phyloP scores from a whole-genome alignment of 768 basidiomycete species.

The Pisolithus marmoratus region DNA sequence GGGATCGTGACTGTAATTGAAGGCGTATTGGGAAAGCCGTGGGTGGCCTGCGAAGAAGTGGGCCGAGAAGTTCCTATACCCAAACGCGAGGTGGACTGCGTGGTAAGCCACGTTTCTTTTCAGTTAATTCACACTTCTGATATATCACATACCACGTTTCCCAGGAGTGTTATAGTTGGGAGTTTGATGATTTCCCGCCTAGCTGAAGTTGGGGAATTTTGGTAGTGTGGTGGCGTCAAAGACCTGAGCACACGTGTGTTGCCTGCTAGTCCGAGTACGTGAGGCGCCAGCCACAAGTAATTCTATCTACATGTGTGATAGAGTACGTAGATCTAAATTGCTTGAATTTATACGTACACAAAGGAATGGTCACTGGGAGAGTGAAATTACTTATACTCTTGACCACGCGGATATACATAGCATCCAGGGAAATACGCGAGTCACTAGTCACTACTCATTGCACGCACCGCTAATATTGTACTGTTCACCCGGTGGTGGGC shows the following conservation, averaged over 20 bases:
- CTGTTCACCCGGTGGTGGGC: too few species aligned
- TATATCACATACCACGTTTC: not conserved
- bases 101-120: conserved; percentile 44
- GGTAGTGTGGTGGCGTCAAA: not conserved
- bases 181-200: conserved; percentile 46
- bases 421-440: too few species aligned
- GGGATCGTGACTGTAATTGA: conserved; percentile 78
- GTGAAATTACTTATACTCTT: too few species aligned
- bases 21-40: conserved; percentile 60
- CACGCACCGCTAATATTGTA: too few species aligned
- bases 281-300: too few species aligned
- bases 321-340: too few species aligned
- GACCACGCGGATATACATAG: too few species aligned
- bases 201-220: not conserved
- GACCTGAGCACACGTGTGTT: not conserved
- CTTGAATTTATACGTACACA: too few species aligned
- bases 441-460: too few species aligned
- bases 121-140: not conserved
- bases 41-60: conserved; percentile 56
- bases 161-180: conserved; percentile 70
- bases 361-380: too few species aligned
- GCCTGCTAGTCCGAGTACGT: too few species aligned
- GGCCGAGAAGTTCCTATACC: conserved; percentile 62
- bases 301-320: too few species aligned
- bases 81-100: conserved; percentile 55